Base-by-base conservation (phyloP, 1,284 basidiomycete species). In the Puccinia novopanici region DNA sequence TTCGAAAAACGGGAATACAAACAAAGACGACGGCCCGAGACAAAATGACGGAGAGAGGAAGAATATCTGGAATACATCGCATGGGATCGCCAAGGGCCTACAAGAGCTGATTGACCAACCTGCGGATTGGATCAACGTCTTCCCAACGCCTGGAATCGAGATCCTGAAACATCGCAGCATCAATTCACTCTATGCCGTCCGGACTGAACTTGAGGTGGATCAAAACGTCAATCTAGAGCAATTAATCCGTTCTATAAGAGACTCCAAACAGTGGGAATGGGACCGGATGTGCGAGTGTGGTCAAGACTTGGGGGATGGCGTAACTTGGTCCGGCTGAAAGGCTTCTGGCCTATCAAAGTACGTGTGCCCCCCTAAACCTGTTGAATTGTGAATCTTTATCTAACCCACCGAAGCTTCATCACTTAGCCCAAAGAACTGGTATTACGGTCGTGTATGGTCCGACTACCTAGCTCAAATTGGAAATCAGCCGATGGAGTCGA, bases 271-370 rank as follows among this genome's bases (percentile, higher is more conserved):
- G 34, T 76, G 75, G 75, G 75, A 76, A 55, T 76, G 75, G 75
- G 75, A 76, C 48, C n/a, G 22, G 17, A 76, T 76, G 75, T 76
- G 75, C 37, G 75, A 76, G 48, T 52, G 15, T 30, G 75, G 75
- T n/a, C 22, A 54, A 40, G 75, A 76, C 48, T 34, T 76, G 42
- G 75, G 63, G 30, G 61, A 76, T 6, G 63, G 63, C 24, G 22
- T 76, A 24, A 67, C 34, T 37, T 76, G 75, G 42, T 76, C n/a
- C 59, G 75, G 0, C 59, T 76, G 13, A 76, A 76, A 45, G 75
- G 75, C 3, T 76, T 67, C 48, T 76, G 75, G 75, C 75, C 75
- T 5, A 67, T 76, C 61, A 76, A 76, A 63, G 75, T 76, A 27
- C n/a, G 73, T 34, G 17, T 70, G 22, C 2, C 17, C 37, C 30